phyloP scores from a whole-genome alignment of 169 alveolate genomes.

The Plasmodium falciparum region DNA sequence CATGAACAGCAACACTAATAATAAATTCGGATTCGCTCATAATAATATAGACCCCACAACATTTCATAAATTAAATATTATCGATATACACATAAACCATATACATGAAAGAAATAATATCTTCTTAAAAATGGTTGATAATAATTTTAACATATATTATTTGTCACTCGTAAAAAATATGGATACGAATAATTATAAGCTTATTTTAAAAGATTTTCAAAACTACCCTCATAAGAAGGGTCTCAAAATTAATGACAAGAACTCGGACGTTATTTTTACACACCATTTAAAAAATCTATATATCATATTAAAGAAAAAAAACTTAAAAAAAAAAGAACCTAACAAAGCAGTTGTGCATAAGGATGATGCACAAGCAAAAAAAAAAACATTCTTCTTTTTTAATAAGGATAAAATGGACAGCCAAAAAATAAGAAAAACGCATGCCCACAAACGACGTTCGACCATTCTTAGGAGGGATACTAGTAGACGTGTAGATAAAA shows the following conservation, averaged over 20 bases:
- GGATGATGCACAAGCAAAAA: neutral
- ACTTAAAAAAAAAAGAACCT: neutral
- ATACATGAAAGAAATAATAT: conserved; percentile 52
- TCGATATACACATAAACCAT: conserved; percentile 50
- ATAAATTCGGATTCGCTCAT: conserved; percentile 1
- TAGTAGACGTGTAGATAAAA: neutral
- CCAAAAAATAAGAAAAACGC: neutral
- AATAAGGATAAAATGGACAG: conserved; percentile 2
- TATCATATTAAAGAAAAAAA: conserved; percentile 43
- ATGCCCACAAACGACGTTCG: neutral
- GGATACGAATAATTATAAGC: conserved; percentile 22
- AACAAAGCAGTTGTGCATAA: too few relatives aligned
- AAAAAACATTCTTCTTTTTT: neutral
- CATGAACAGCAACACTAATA: neutral
- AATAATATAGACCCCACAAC: conserved; percentile 11
- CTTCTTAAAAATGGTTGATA: conserved; percentile 52
- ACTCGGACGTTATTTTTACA: conserved; percentile 26
- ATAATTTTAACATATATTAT: conserved; percentile 55
- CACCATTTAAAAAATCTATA: conserved; percentile 34
- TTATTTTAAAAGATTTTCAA: conserved; percentile 66
- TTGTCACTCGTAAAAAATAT: conserved; percentile 35
- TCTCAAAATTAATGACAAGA: conserved; percentile 34
- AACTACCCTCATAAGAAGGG: conserved; percentile 74
- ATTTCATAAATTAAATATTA: conserved; percentile 34
- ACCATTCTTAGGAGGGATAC: too few relatives aligned